Conservation (phyloP, 768 basidiomycete genomes). For the Psilocybe subaeruginosa region DNA sequence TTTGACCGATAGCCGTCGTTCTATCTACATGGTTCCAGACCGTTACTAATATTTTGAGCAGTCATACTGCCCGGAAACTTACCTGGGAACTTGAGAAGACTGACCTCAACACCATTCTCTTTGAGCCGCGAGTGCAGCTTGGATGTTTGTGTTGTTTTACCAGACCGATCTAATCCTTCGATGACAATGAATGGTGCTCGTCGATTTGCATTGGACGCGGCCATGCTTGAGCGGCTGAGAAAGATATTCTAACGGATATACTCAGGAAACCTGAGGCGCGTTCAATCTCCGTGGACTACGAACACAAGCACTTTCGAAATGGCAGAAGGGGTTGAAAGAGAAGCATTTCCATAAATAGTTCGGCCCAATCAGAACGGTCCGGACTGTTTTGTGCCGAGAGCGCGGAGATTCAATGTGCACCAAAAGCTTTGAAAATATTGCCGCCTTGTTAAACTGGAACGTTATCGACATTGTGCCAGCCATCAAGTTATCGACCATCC, state of each 20-base stretch:
- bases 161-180: conserved; percentile 95
- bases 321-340: neutral
- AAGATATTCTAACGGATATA: neutral
- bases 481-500: too few relatives aligned
- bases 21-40: conserved; percentile 58
- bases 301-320: neutral
- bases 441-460: too few relatives aligned
- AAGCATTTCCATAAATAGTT: neutral
- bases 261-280: neutral
- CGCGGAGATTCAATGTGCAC: neutral
- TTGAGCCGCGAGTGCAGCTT: conserved; percentile 60
- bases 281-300: neutral
- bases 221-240: neutral
- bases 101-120: conserved; percentile 44
- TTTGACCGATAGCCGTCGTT: conserved; percentile 86
- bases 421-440: too few relatives aligned
- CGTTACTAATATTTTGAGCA: neutral
- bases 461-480: too few relatives aligned
- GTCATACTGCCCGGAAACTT: conserved; percentile 17
- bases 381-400: neutral
- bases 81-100: conserved; percentile 92
- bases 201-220: conserved; percentile 2
- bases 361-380: too few relatives aligned
- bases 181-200: conserved; percentile 89
- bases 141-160: conserved; percentile 88